Evolutionary conservation across 1,284 basidiomycete species (phyloP), one percentile per base, ranked within the genome.

Genomic region (Apiotrichum akiyoshidainum): DNA sequence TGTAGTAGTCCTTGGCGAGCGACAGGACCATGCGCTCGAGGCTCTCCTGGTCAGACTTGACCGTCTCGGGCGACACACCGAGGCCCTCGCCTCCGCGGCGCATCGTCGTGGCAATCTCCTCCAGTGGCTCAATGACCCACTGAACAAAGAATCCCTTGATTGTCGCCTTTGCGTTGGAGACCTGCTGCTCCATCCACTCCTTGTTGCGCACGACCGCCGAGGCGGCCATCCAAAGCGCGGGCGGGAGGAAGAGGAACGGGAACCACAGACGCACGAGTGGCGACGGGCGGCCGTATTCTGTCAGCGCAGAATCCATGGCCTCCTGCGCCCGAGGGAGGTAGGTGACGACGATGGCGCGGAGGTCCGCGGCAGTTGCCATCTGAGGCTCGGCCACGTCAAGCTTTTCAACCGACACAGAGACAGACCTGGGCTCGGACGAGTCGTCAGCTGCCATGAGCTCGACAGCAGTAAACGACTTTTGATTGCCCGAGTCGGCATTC

Each of bases 21-120:
- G 89, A 84, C 1, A 92, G 76, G 5, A 92, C 86, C 95, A 99
- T 99, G 41, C 95, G 83, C 77, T 97, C 90, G 14, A 99, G 82
- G 22, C 89, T 92, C 88, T 95, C 74, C 55, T 74, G 69, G 60
- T 78, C 77, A 46, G 70, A 67, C 62, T 75, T 68, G 51, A 79
- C 75, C 10, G 73, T 78, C 13, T 70, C 72, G 5, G 75, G 76
- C 8, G 74, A 71, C 1, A 77, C 73, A 2, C 90, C 90, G 13
- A 75, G 61, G 0, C 76, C 77, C 53, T 78, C 75, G 12, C 77
- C 78, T n/a, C 78, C 76, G 6, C 72, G 70, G 52, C 73, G 58
- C 46, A 98, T 85, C 0, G 95, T 98, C 67, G 87, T 85, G 11
- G 91, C 74, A 22, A 98, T 87, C 13, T 86, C 89, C 53, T 83